These are phyloP conservation scores for Saturnispora hagleri DNA, from an alignment of 805 yeast species.

Conservation along the genomic window DNA sequence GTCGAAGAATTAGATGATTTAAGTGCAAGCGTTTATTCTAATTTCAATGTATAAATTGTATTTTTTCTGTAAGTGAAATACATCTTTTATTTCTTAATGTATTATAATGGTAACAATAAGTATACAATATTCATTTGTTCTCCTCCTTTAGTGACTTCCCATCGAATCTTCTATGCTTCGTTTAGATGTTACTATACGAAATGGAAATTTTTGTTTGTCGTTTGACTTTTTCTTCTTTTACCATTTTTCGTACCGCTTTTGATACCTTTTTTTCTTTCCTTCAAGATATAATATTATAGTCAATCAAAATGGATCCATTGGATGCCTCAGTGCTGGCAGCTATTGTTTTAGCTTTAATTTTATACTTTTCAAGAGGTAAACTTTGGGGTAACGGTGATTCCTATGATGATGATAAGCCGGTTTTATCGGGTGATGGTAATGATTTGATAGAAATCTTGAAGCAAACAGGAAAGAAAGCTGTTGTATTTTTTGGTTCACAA, in stretches of 20 bases:
- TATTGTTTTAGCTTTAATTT: constrained; percentile 53
- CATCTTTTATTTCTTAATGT: background rate
- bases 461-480: constrained; percentile 59
- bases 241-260: constrained; percentile 2
- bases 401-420: constrained; percentile 23
- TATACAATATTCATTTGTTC: background rate
- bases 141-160: background rate
- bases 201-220: background rate
- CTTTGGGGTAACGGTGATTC: constrained; percentile 32
- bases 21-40: constrained; percentile 85
- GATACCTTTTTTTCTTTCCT: background rate
- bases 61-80: background rate
- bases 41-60: constrained; percentile 35
- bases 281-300: background rate
- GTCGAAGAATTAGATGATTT: constrained; percentile 69
- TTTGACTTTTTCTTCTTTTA: background rate
- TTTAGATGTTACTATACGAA: background rate
- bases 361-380: constrained; percentile 58
- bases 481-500: constrained; percentile 88
- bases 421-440: constrained; percentile 35
- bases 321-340: constrained; percentile 63
- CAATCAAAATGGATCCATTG: constrained; percentile 52
- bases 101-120: too few relatives aligned
- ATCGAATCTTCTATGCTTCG: background rate
- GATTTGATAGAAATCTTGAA: constrained; percentile 50